Conservation (phyloP, 768 basidiomycete genomes). For the Auricularia auricula-judae region DNA sequence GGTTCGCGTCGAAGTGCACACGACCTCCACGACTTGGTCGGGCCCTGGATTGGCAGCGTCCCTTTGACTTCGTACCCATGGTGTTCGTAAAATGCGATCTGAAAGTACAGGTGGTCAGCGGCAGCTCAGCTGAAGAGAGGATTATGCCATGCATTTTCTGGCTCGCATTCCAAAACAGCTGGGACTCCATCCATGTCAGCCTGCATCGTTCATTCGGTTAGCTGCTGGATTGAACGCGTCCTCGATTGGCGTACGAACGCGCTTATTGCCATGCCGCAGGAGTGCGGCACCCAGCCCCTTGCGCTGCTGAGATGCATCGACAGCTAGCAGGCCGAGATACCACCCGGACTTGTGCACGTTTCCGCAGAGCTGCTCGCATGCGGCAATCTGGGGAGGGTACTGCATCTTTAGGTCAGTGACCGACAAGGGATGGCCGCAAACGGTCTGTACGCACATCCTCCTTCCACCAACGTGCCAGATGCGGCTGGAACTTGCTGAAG, state of each 20-base stretch:
- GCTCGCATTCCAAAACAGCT: neutral
- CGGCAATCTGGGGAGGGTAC: neutral
- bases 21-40: neutral
- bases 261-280: neutral
- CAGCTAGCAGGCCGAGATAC: neutral
- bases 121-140: neutral
- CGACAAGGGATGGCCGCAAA: neutral
- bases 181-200: neutral
- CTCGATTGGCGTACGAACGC: neutral
- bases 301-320: neutral
- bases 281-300: neutral
- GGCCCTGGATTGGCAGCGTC: neutral
- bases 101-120: neutral
- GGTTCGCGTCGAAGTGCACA: neutral
- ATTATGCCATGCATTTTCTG: neutral
- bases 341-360: neutral
- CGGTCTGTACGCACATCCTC: neutral
- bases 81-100: neutral
- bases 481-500: neutral
- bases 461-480: neutral
- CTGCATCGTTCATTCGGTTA: neutral
- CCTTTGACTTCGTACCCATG: neutral
- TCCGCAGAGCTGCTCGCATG: neutral
- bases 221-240: neutral
- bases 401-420: neutral